A percentile compares a stretch with the other conserved stretches of the same genome.
Conservation (phyloP, 805 yeast genomes). For the Candida chauliodis region DNA sequence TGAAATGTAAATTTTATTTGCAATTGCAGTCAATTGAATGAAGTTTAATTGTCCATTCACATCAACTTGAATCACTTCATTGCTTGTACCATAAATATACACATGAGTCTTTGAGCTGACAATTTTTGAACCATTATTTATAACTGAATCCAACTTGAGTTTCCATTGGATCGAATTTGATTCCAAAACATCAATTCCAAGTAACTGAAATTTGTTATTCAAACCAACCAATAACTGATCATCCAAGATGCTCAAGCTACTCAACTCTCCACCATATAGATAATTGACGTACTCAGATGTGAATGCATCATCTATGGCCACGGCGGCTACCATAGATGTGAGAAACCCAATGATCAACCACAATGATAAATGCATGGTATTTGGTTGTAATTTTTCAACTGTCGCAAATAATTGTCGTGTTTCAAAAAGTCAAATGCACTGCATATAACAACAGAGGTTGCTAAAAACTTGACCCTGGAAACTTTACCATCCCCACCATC, state of each 20-base stretch:
- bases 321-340: constrained; percentile 1
- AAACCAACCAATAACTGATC: constrained; percentile 5
- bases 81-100: constrained; percentile 1
- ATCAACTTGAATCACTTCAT: constrained; percentile 7
- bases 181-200: constrained; percentile 10
- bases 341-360: constrained; percentile 5
- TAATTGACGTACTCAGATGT: constrained; percentile 9
- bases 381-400: neutral
- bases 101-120: neutral
- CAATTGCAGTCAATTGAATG: constrained; percentile 2
- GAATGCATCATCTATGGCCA: constrained; percentile 11
- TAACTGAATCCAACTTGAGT: constrained; percentile 6
- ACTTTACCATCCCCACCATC: too few species aligned
- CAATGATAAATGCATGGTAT: neutral
- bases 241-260: constrained; percentile 1
- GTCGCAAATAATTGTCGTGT: neutral
- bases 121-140: neutral
- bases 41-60: constrained; percentile 2
- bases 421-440: neutral
- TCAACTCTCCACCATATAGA: constrained; percentile 8
- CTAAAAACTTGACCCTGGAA: too few species aligned
- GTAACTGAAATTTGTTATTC: constrained; percentile 7
- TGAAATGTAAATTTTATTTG: neutral
- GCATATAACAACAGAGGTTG: neutral
- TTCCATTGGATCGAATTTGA: constrained; percentile 9